Evolutionary conservation across 2,329 filamentous ascomycete genomes (phyloP), one percentile per base, ranked within the genome.

Genomic region (Didymosphaeria variabile): DNA sequence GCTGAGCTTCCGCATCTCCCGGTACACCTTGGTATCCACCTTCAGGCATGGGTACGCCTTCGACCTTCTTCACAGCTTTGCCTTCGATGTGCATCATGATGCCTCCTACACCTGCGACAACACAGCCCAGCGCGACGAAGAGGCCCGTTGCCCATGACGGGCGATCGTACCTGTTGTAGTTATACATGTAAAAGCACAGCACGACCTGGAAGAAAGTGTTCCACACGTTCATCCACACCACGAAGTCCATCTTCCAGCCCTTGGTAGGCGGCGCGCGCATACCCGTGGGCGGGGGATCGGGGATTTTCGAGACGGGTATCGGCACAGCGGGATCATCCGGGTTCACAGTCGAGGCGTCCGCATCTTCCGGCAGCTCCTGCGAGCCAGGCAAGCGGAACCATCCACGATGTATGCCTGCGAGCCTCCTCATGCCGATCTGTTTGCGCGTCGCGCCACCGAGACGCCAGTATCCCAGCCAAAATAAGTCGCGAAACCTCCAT

Each of bases 181-280:
- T 88, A 91, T 91, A 96, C 93, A 97, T 96, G 79, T 93, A 91
- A 3, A 86, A 89, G 9, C 88, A 90, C 1, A 97, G 83, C 19
- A 87, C 84, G 42, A 84, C 84, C 76, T 97, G 93, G 47, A 95
- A 84, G 57, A 94, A 85, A 0, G 92, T 95, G 72, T 97, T 96
- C 80, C 83, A 84, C 3, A 93, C 85, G 79, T 93, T 93, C 68
- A 89, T 84, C 90, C 90, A 94, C 38, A 96, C 83, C 36, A 94
- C 87, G 59, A 90, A 87, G 67, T 95, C 91, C 72, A 97, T 81
- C 77, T 91, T 94, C 91, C 91, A 94, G 12, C 86, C 66, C 23
- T 79, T 78, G 0, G 91, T 93, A 2, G 90, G 85, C 3, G 86
- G 85, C 0, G 91, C 91, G 5, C 90, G 87, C 17, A 86, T 77